These are phyloP conservation scores for Paecilomyces sp. DNA, from an alignment of 2,329 filamentous ascomycete genomes.

Conservation along the genomic window DNA sequence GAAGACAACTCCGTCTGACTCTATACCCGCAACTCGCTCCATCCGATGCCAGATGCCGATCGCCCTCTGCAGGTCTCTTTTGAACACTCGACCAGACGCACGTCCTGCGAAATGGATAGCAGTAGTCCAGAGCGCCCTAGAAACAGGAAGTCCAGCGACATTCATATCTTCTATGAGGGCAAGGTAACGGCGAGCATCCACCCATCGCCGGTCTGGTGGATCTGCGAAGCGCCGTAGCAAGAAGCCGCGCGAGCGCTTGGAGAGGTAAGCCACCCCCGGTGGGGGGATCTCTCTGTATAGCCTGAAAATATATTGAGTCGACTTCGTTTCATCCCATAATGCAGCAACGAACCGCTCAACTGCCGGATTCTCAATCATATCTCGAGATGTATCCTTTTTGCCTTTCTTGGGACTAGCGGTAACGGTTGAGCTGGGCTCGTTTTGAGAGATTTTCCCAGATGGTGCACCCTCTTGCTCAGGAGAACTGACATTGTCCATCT, in stretches of 20 bases:
- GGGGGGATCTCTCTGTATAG: slow-evolving; percentile 47
- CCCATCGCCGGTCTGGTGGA: slow-evolving; percentile 28
- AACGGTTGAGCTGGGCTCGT: not conserved
- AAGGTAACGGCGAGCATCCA: slow-evolving; percentile 70
- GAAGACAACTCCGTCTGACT: slow-evolving; percentile 73
- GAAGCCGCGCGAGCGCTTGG: slow-evolving; percentile 47
- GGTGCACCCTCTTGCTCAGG: not conserved
- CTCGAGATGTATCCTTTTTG: slow-evolving; percentile 13
- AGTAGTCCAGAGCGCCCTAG: slow-evolving; percentile 68
- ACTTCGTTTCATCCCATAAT: slow-evolving; percentile 36
- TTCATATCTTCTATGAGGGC: slow-evolving; percentile 78
- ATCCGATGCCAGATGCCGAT: slow-evolving; percentile 82
- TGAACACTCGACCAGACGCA: slow-evolving; percentile 55
- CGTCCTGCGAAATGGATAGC: slow-evolving; percentile 73
- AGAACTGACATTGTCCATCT: not conserved
- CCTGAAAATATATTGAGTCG: slow-evolving; percentile 45
- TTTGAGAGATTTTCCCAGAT: not conserved
- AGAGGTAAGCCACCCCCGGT: slow-evolving; percentile 48
- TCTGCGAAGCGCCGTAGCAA: slow-evolving; percentile 64
- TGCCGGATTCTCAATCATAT: slow-evolving; percentile 26
- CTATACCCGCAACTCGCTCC: slow-evolving; percentile 63
- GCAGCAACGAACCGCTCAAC: slow-evolving; percentile 34
- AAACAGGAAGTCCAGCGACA: slow-evolving; percentile 61
- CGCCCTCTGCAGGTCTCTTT: slow-evolving; percentile 58
- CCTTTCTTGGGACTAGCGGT: not conserved